phyloP scores from a whole-genome alignment of 23 red algal genomes.

The Rhodosorus marinus region DNA sequence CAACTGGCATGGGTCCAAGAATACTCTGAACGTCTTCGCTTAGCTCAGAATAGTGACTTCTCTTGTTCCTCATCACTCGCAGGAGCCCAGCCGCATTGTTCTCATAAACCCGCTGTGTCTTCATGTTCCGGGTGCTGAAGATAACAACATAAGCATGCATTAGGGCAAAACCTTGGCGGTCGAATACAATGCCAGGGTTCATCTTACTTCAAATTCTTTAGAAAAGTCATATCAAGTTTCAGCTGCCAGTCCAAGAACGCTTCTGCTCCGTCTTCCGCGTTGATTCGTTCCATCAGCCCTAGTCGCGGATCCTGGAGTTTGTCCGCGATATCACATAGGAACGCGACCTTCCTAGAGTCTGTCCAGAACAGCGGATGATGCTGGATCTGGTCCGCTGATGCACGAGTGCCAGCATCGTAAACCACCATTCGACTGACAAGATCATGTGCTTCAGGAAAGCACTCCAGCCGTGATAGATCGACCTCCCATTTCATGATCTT shows the following conservation, averaged over 20 bases:
- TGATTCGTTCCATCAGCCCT: conserved; percentile 2
- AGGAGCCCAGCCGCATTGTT: conserved; percentile 49
- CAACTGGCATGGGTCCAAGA: conserved; percentile 48
- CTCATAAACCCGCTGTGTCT: conserved; percentile 57
- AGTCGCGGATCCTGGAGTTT: conserved; percentile 32
- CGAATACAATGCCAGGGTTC: too few relatives aligned
- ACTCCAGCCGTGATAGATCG: conserved; percentile 34
- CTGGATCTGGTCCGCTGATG: conserved; percentile 29
- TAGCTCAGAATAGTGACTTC: conserved; percentile 81
- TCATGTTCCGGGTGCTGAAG: too few relatives aligned
- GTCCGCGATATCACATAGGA: conserved; percentile 85
- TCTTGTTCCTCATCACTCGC: conserved; percentile 89
- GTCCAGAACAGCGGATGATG: conserved; percentile 91
- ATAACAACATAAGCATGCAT: too few relatives aligned
- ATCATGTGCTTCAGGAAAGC: conserved; percentile 70
- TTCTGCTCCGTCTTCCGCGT: too few relatives aligned
- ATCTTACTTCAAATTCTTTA: too few relatives aligned
- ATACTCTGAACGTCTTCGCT: conserved; percentile 17
- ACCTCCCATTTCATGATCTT: conserved; percentile 43
- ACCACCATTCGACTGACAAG: conserved; percentile 54
- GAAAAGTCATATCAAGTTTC: too few relatives aligned
- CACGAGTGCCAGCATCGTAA: conserved; percentile 25
- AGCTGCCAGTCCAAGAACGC: too few relatives aligned
- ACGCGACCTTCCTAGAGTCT: conserved; percentile 66
- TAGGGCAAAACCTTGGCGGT: too few relatives aligned